Base-by-base conservation (phyloP, 306 rosid species). In the Cicer arietinum region DNA sequence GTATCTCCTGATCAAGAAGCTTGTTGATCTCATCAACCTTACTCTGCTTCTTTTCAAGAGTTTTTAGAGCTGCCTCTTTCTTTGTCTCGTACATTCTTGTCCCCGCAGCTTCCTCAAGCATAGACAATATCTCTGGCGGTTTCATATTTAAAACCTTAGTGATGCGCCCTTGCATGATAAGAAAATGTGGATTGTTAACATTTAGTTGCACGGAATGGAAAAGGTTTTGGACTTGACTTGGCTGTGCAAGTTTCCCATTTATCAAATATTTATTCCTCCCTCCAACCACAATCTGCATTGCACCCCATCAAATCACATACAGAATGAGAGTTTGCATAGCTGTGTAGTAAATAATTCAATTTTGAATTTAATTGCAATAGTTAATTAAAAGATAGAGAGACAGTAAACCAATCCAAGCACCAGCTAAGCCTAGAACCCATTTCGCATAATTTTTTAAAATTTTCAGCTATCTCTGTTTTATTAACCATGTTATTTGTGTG, bases 91-190 rank as follows among this genome's bases (percentile, higher is more conserved):
- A 94, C 99, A 94, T 94, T 81, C 99, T 91, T 17, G 99, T 94
- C 71, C 99, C 99, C 2, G 96, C 97, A 73, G 99, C 99, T 82
- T 94, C 99, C 86, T 94, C 99, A 65, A 94, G 97, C 99, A 94
- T 92, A 20, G 97, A 94, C 79, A 94, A 67, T 82, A 90, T 94
- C 90, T 94, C 99, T 0, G 93, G 99, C 0, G 97, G 97, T 68
- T 94, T 94, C 99, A 94, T 94, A 81, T 94, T 92, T 60, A 94
- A 90, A 80, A 94, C 99, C 86, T 94, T 94, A 39, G 99, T 94
- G 75, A 94, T 94, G 46, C 96, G 92, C 73, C 99, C 99, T 94
- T 94, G 99, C 97, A 94, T 94, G 39, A 92, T 94, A 13, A 94
- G 93, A 74, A 94, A 94, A 88, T 94, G 99, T 0, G 99, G 99